These are phyloP conservation scores for Odontarrhena argentea DNA, from an alignment of 345 rosid species.

Conservation along the genomic window DNA sequence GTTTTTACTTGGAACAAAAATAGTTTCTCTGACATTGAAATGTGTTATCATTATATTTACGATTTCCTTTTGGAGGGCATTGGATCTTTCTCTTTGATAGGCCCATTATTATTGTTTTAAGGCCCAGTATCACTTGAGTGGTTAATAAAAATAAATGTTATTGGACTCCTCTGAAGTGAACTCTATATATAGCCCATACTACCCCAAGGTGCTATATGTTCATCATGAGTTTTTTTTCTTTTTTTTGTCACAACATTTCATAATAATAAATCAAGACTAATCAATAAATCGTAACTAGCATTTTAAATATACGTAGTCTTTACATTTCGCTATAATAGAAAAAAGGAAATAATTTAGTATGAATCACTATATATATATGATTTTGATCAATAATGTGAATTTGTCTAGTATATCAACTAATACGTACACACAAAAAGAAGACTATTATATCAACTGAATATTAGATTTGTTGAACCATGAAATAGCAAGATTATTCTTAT, in stretches of 20 bases:
- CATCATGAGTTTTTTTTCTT: background rate
- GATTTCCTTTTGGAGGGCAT: background rate
- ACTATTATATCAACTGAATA: no score
- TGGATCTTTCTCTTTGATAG: background rate
- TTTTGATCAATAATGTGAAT: background rate
- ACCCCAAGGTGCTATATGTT: background rate
- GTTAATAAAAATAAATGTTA: background rate
- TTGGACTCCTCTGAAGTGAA: background rate
- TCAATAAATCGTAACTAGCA: background rate
- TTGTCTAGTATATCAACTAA: no score
- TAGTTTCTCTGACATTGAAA: constrained; percentile 12
- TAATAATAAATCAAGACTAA: background rate
- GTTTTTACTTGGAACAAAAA: background rate
- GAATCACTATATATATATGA: background rate
- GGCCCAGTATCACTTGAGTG: constrained; percentile 22
- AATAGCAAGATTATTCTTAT: no score
- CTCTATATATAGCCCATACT: constrained; percentile 8
- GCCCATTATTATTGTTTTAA: background rate
- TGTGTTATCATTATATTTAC: background rate
- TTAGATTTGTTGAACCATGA: no score
- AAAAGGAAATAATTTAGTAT: background rate
- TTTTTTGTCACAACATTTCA: background rate
- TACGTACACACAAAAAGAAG: no score
- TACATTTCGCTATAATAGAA: no score
- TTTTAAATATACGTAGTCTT: background rate